Percentiles rank a stretch among this genome's conserved stretches.
Conservation (phyloP, 176 grass and related monocot genomes). For the Phoenix roebelenii region DNA sequence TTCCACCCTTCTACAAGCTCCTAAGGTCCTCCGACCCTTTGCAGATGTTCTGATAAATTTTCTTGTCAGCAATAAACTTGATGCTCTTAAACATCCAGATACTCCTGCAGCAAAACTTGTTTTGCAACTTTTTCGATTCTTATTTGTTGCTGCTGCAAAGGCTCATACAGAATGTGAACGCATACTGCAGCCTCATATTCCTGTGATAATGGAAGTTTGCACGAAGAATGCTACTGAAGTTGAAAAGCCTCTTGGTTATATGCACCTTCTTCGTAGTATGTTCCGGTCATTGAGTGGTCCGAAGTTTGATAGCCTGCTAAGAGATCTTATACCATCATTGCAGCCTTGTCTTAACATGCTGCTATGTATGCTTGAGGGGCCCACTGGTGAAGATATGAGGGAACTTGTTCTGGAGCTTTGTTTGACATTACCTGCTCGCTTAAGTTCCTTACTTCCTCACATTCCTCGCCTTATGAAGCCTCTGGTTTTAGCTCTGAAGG, state of each 20-base stretch:
- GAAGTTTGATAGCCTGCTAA: slow-evolving; percentile 93
- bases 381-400: slow-evolving; percentile 77
- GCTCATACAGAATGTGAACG: slow-evolving; percentile 73
- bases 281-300: slow-evolving; percentile 89
- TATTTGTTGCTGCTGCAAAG: slow-evolving; percentile 91
- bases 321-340: slow-evolving; percentile 91
- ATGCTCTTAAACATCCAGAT: slow-evolving; percentile 89
- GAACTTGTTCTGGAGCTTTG: slow-evolving; percentile 90
- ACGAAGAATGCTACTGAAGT: slow-evolving; percentile 93
- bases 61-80: slow-evolving; percentile 89
- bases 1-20: slow-evolving; percentile 82
- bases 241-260: slow-evolving; percentile 98
- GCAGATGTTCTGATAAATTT: slow-evolving; percentile 96
- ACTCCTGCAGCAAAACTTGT: slow-evolving; percentile 92
- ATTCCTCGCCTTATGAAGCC: slow-evolving; percentile 98
- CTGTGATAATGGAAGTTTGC: slow-evolving; percentile 96
- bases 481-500: slow-evolving; percentile 89
- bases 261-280: slow-evolving; percentile 93
- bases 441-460: slow-evolving; percentile 95
- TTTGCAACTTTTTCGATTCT: slow-evolving; percentile 83
- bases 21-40: slow-evolving; percentile 83
- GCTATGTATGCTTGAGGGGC: slow-evolving; percentile 93
- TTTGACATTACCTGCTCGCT: slow-evolving; percentile 84
- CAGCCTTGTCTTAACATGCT: slow-evolving; percentile 97
- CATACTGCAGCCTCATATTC: slow-evolving; percentile 89